Evolutionary conservation across 176 grass and related monocot genomes (phyloP).

Genomic region (Lolium multiflorum): DNA sequence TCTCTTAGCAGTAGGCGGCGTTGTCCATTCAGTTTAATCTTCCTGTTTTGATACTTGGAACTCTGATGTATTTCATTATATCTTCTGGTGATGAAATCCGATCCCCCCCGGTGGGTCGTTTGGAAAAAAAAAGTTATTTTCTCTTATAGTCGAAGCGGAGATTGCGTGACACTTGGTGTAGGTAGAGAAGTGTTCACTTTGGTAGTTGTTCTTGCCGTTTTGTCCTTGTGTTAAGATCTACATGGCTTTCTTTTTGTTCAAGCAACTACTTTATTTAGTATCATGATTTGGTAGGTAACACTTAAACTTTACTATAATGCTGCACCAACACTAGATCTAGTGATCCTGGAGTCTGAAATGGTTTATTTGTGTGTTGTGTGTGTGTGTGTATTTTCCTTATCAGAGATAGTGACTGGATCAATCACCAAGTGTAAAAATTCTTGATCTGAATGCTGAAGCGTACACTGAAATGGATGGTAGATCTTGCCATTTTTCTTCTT

Average conservation of each 20-base stretch:
- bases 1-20: conserved; percentile 5
- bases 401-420: neutral
- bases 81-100: no score
- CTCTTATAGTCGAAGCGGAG: conserved; percentile 52
- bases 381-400: neutral
- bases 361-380: neutral
- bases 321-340: conserved; percentile 30
- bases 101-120: no score
- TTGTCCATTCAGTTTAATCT: no score
- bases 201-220: conserved; percentile 31
- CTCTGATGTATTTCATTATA: no score
- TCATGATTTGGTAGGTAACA: conserved; percentile 46
- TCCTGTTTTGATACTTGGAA: no score
- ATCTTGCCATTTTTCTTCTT: neutral
- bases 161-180: conserved; percentile 23
- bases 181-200: neutral
- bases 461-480: neutral
- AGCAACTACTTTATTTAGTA: conserved; percentile 30
- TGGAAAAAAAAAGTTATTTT: neutral
- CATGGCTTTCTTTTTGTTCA: conserved; percentile 30
- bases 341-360: neutral
- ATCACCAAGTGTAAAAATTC: neutral
- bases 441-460: neutral
- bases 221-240: conserved; percentile 28
- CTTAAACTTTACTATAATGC: neutral